Evolutionary conservation across 2,329 filamentous ascomycete species (phyloP).

Genomic region (Epichloe bromicola): DNA sequence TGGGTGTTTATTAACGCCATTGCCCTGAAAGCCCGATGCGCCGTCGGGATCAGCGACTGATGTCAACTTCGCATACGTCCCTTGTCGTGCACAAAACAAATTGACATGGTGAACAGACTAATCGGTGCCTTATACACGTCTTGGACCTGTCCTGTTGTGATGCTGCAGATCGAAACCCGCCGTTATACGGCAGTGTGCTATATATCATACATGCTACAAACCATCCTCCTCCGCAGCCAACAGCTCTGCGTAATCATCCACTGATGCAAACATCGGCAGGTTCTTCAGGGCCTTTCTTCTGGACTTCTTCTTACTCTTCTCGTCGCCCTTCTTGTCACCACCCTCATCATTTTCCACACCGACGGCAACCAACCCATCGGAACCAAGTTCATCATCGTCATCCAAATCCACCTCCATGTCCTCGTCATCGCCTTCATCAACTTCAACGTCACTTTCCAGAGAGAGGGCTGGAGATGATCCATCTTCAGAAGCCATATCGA

Average conservation of each 20-base stretch:
- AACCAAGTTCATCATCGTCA: slow-evolving; percentile 31
- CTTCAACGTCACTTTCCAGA: slow-evolving; percentile 33
- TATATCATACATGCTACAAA: slow-evolving; percentile 10
- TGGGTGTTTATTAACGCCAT: too few species aligned
- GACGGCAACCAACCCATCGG: slow-evolving; percentile 25
- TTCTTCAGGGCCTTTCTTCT: slow-evolving; percentile 78
- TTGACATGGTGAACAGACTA: too few species aligned
- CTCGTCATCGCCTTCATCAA: slow-evolving; percentile 25
- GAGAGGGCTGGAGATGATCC: slow-evolving; percentile 24
- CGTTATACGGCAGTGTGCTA: background rate
- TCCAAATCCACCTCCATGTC: slow-evolving; percentile 25
- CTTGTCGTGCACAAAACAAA: too few species aligned
- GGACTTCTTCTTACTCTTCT: slow-evolving; percentile 25
- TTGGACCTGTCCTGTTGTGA: background rate
- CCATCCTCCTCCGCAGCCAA: slow-evolving; percentile 57
- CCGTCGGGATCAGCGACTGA: too few species aligned
- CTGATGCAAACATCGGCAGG: slow-evolving; percentile 84
- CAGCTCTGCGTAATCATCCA: slow-evolving; percentile 84
- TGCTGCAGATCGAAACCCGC: background rate
- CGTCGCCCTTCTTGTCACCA: slow-evolving; percentile 53
- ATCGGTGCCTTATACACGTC: background rate
- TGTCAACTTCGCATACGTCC: too few species aligned
- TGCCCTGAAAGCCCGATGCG: too few species aligned
- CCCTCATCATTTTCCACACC: slow-evolving; percentile 26
- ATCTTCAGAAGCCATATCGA: slow-evolving; percentile 35